Evolutionary conservation across 1,284 basidiomycete genomes (phyloP).

Genomic region (Volvariella volvacea): DNA sequence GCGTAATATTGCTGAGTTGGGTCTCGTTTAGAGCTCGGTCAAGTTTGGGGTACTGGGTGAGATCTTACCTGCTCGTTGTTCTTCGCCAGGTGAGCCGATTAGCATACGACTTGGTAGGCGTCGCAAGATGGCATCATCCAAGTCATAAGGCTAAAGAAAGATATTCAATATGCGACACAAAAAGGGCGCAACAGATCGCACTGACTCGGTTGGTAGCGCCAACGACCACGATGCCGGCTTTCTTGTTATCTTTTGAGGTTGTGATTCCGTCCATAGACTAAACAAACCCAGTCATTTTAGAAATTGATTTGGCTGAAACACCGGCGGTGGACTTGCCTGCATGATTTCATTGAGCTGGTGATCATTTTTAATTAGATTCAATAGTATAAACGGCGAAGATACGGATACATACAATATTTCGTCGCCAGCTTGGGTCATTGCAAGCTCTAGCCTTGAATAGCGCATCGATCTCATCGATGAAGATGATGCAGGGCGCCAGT

Average conservation of each 20-base stretch:
- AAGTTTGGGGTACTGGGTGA: no score
- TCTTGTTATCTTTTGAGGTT: constrained; percentile 11
- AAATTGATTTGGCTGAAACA: no score
- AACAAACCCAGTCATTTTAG: no score
- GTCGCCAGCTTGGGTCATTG: constrained; percentile 4
- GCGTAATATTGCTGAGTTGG: no score
- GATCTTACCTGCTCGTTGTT: constrained; percentile 9
- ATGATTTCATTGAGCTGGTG: constrained; percentile 6
- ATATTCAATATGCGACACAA: neutral
- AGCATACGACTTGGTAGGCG: constrained; percentile 13
- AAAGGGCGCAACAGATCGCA: neutral
- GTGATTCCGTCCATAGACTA: constrained; percentile 16
- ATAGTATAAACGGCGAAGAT: no score
- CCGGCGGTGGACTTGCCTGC: neutral
- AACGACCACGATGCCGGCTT: constrained; percentile 13
- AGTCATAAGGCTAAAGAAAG: constrained; percentile 11
- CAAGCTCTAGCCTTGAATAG: constrained; percentile 10
- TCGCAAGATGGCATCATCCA: constrained; percentile 13
- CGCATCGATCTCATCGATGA: constrained; percentile 14
- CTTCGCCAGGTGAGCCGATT: constrained; percentile 11
- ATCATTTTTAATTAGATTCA: no score
- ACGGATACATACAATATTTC: constrained; percentile 6
- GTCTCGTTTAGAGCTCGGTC: no score
- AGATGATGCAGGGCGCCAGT: constrained; percentile 14
- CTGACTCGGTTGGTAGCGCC: constrained; percentile 16